A percentile compares a stretch with the other conserved stretches of the same genome.
Conservation (phyloP, 192 early-diverging fungal genomes). For the Entomortierella parvispora region DNA sequence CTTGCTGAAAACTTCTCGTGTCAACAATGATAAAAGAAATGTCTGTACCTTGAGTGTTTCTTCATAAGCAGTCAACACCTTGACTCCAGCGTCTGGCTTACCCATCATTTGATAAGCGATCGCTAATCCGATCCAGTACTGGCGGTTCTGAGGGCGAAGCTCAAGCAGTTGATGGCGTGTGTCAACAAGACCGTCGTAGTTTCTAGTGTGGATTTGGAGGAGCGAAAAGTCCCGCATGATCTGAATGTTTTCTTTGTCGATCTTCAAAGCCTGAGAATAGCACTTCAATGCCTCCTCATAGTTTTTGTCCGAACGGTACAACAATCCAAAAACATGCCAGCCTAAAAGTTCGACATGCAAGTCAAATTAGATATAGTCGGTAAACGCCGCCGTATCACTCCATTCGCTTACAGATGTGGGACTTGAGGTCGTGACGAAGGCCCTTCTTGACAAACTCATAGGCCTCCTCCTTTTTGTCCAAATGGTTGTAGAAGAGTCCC, state of each 20-base stretch:
- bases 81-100: slow-evolving; percentile 78
- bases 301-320: slow-evolving; percentile 92
- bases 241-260: slow-evolving; percentile 90
- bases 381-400: no score
- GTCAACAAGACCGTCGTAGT: slow-evolving; percentile 86
- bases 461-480: slow-evolving; percentile 94
- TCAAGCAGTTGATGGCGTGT: slow-evolving; percentile 75
- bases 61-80: slow-evolving; percentile 76
- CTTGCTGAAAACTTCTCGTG: not conserved
- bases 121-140: slow-evolving; percentile 89
- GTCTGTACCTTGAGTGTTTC: slow-evolving; percentile 68
- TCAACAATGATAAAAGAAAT: not conserved
- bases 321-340: slow-evolving; percentile 97
- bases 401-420: slow-evolving; percentile 88
- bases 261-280: slow-evolving; percentile 87
- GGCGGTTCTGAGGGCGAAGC: slow-evolving; percentile 72
- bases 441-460: slow-evolving; percentile 89
- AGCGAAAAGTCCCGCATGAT: slow-evolving; percentile 91
- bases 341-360: slow-evolving; percentile 50
- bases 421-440: slow-evolving; percentile 79
- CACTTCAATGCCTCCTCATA: slow-evolving; percentile 93
- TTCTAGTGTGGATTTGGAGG: slow-evolving; percentile 88
- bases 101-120: slow-evolving; percentile 85
- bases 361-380: no score
- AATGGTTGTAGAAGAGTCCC: slow-evolving; percentile 88